Evolutionary conservation across 2,329 filamentous ascomycete species (phyloP).

Genomic region (Trichoderma semiorbis): DNA sequence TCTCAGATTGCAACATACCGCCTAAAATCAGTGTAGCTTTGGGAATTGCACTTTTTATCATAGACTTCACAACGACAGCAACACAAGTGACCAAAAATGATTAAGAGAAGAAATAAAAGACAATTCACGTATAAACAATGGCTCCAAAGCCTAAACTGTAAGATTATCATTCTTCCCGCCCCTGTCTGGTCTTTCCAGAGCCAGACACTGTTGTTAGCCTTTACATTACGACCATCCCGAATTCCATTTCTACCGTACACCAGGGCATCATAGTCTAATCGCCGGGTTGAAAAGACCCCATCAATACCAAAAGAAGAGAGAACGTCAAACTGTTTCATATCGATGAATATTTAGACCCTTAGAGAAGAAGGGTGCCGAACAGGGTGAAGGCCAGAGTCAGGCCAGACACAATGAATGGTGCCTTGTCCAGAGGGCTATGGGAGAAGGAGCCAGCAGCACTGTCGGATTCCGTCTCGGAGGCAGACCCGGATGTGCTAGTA

Average conservation of each 20-base stretch:
- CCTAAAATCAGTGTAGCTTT: no score
- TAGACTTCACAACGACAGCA: neutral
- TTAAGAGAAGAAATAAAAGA: neutral
- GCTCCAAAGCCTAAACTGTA: conserved; percentile 27
- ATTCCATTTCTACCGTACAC: conserved; percentile 7
- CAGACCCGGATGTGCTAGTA: conserved; percentile 21
- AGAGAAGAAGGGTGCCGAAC: conserved; percentile 40
- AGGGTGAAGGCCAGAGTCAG: conserved; percentile 36
- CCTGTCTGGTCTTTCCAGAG: conserved; percentile 15
- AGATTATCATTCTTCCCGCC: conserved; percentile 28
- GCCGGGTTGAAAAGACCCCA: conserved; percentile 17
- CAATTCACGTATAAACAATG: conserved; percentile 23
- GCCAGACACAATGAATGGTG: conserved; percentile 36
- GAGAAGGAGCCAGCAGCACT: conserved; percentile 31
- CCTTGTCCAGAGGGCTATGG: conserved; percentile 27
- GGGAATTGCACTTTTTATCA: no score
- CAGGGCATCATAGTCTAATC: neutral
- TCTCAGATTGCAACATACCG: no score
- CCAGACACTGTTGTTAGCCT: conserved; percentile 12
- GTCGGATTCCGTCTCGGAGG: conserved; percentile 26
- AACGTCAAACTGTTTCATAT: neutral
- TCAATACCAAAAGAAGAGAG: conserved; percentile 2
- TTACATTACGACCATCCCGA: conserved; percentile 3
- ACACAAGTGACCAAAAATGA: conserved; percentile 10
- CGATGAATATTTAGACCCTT: conserved; percentile 23